Evolutionary conservation across 768 basidiomycete genomes (phyloP).

Genomic region (Boletus coccyginus): DNA sequence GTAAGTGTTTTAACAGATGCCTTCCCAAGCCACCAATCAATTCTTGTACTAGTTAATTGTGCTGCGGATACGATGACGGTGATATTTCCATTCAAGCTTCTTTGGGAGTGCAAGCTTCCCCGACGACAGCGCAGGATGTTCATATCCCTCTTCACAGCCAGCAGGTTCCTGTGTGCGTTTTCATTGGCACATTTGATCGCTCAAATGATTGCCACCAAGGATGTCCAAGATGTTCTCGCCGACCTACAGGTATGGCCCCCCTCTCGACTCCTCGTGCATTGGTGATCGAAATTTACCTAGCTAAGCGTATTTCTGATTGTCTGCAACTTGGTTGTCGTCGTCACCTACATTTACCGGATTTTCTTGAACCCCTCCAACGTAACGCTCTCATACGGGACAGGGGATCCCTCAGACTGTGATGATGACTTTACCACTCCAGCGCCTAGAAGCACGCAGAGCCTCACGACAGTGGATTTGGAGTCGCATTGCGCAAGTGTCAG

Average conservation of each 20-base stretch:
- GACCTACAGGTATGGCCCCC: background rate
- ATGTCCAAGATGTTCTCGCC: background rate
- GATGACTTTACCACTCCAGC: constrained; percentile 13
- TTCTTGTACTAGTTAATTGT: constrained; percentile 2
- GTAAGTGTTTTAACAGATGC: background rate
- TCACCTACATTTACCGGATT: constrained; percentile 12
- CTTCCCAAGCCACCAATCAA: background rate
- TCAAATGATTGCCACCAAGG: background rate
- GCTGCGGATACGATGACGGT: background rate
- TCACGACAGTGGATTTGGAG: constrained; percentile 11
- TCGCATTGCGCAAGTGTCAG: background rate
- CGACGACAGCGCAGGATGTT: constrained; percentile 14
- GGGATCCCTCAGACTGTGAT: background rate
- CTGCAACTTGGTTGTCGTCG: constrained; percentile 13
- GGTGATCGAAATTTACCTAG: background rate
- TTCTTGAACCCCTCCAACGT: background rate
- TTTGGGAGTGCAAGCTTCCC: constrained; percentile 16
- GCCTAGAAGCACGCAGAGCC: background rate
- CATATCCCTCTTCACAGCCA: constrained; percentile 8
- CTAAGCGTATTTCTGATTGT: background rate
- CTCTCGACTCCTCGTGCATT: background rate
- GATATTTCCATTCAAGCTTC: constrained; percentile 8
- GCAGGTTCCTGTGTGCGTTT: constrained; percentile 2
- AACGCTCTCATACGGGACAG: background rate
- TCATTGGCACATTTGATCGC: constrained; percentile 1